Conservation (phyloP, 2,329 filamentous ascomycete genomes). For the Leptoxyphium fumago region DNA sequence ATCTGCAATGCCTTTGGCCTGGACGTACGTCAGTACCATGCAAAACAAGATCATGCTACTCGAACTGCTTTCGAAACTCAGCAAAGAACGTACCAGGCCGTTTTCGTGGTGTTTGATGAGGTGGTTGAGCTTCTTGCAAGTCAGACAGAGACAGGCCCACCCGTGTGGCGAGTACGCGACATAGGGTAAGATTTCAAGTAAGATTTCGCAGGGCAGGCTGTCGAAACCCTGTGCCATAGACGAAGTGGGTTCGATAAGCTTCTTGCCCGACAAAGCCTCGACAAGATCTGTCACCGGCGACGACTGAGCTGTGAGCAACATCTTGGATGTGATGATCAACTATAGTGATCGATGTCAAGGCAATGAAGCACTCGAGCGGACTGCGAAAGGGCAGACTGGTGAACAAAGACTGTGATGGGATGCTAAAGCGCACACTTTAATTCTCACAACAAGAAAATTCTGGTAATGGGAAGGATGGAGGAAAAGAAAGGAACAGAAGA, state of each 20-base stretch:
- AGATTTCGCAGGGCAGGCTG: constrained; percentile 18
- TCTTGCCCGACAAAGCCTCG: not conserved
- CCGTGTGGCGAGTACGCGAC: constrained; percentile 14
- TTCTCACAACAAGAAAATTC: not conserved
- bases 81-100: constrained; percentile 10
- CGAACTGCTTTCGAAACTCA: too few species aligned
- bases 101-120: constrained; percentile 16
- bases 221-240: constrained; percentile 5
- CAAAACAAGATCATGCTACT: too few species aligned
- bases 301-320: too few species aligned
- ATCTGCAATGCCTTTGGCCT: constrained; percentile 1
- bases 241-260: not conserved
- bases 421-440: too few species aligned
- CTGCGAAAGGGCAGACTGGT: too few species aligned
- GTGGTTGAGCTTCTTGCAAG: constrained; percentile 12
- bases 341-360: too few species aligned
- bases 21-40: too few species aligned
- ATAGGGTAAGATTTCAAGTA: constrained; percentile 12
- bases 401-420: too few species aligned
- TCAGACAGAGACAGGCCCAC: constrained; percentile 12
- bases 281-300: not conserved
- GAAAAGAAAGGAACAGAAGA: not conserved
- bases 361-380: too few species aligned
- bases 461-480: not conserved
- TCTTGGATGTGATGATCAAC: too few species aligned